Evolutionary conservation across 1,284 basidiomycete genomes (phyloP), one percentile per base, ranked within the genome.

Genomic region (Malassezia pachydermatis): DNA sequence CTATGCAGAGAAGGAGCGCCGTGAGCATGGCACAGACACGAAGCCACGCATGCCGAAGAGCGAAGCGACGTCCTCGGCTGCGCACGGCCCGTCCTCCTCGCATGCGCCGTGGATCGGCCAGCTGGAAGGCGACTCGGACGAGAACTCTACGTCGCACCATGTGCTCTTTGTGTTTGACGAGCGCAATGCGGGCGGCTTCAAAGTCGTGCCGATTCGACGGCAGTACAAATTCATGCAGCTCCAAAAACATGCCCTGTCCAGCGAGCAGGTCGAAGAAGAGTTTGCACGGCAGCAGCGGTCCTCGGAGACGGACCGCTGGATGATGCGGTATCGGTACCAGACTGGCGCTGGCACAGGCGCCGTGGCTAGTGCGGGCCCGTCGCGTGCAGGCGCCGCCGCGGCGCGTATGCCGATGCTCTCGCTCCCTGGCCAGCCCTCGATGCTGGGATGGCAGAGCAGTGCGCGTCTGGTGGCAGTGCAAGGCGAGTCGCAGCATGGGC

Each of bases 31-130:
- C 5, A 20, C 25, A 3, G n/a, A n/a, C n/a, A 10, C 10, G 11
- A 17, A 19, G 10, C 34, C n/a, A 10, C 54, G 56, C 36, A 45
- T 56, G 22, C 57, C 56, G 35, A 54, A 51, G 10, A 14, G 30
- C 33, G 53, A 60, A 33, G 45, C 43, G 1, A 52, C 45, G 23
- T 55, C 48, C 11, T 45, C 49, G 39, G 44, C 16, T 44, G 45
- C 14, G 19, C 27, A 17, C n/a, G 19, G 23, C 5, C 27, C 34
- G 9, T 34, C 45, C 20, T 45, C 55, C 4, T 54, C 58, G 22
- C 64, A 70, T 41, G 62, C 66, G 38, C 68, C 68, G 8, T 71
- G 68, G 68, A 57, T 71, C 36, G 68, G 68, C 14, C 69, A 67
- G 54, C 59, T 71, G 4, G 68, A 71, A 27, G 68, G 68, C 20